Base-by-base conservation (phyloP, 257 asterid genomes). In the Osmanthus fragrans region DNA sequence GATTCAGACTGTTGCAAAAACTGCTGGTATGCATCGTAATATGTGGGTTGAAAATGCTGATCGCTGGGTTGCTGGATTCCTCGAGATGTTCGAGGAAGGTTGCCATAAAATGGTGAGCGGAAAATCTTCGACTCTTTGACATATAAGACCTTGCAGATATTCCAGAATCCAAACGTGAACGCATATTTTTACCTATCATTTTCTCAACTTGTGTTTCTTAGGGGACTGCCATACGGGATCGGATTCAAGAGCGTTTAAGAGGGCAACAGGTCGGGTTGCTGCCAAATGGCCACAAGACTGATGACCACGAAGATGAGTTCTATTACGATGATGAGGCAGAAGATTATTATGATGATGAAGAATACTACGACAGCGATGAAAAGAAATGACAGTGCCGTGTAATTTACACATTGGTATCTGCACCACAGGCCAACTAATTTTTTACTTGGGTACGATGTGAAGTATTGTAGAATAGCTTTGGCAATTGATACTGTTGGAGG, bases 41-140 rank as follows among this genome's bases (percentile, higher is more conserved):
- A 82, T 82, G 77, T 90, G 96, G 96, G 89, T 90, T 58, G 96
- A 90, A 87, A 90, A 90, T 71, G 96, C 94, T 13, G 96, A 90
- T 74, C 84, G 89, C 58, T 86, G 85, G 92, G 94, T 90, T 85
- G 96, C 92, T 51, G 96, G 96, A 64, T 90, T 89, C 79, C 96
- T 90, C 18, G 92, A 87, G 77, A 90, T 90, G 92, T 89, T 90
- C 4, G 96, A 89, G 86, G 96, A 90, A 84, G 88, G 92, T 68
- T 90, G 91, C 81, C 94, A 90, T 85, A 89, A 90, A 82, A 90
- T 87, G 92, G 94, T 89, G 80, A 84, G 92, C 78, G 68, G 23
- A 7, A 65, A 23, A 4, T 51, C 73, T 69, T 74, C 34, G 27
- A 33, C 45, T 32, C 58, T 23, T 58, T 25, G 67, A 32, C 11